Percentiles rank a stretch among this genome's conserved stretches.
phyloP scores from a whole-genome alignment of 2,329 filamentous ascomycete species.

The Ophiosphaerella herpotricha region DNA sequence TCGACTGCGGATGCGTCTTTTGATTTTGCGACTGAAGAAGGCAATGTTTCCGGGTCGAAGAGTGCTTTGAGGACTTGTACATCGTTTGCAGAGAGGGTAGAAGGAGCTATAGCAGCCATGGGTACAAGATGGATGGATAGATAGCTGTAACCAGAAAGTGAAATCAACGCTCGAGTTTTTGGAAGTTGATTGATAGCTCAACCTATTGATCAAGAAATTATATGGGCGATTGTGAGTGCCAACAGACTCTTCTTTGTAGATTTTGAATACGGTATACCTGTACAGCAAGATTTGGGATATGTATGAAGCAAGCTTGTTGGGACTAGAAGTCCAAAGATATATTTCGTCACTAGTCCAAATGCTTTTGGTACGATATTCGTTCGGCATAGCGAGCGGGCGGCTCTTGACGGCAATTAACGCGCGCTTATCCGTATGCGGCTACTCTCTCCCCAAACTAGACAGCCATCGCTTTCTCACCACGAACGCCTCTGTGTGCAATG shows the following conservation, averaged over 20 bases:
- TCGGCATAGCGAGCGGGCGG: conserved; percentile 23
- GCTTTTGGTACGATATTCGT: conserved; percentile 7
- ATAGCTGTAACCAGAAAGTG: too few species aligned
- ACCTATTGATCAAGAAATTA: too few species aligned
- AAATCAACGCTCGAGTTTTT: too few species aligned
- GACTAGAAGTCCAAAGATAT: too few species aligned
- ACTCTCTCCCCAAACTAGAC: conserved; percentile 4
- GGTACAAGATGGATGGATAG: not conserved
- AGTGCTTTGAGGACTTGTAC: conserved; percentile 44
- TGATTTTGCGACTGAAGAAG: conserved; percentile 57
- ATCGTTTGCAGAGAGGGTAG: conserved; percentile 47
- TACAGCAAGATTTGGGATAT: not conserved
- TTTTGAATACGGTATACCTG: not conserved
- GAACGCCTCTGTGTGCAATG: not conserved
- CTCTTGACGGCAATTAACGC: conserved; percentile 14
- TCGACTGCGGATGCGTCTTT: conserved; percentile 51
- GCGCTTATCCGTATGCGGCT: conserved; percentile 4
- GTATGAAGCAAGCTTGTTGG: too few species aligned
- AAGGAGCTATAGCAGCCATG: conserved; percentile 43
- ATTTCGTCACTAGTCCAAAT: too few species aligned
- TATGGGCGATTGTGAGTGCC: too few species aligned
- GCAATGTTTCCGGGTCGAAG: conserved; percentile 48
- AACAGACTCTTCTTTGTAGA: too few species aligned
- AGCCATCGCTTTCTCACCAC: conserved; percentile 1
- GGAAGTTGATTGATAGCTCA: too few species aligned